Base-by-base conservation (phyloP, 2,329 filamentous ascomycete species). In the Cordyceps cicadae region DNA sequence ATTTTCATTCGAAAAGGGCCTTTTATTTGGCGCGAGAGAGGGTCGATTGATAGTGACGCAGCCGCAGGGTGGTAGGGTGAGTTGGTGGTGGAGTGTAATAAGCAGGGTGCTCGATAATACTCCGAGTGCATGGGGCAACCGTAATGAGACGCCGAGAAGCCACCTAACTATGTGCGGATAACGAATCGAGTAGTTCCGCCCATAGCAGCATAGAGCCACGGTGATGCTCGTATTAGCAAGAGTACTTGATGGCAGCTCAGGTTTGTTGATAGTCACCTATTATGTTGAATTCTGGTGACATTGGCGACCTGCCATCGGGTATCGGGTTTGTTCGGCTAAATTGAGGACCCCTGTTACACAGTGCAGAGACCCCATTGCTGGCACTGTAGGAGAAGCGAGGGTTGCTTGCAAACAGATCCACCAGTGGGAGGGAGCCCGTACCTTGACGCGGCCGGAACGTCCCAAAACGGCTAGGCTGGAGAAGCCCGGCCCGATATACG, bases 81-180 rank as follows among this genome's bases (percentile, higher is more conserved):
- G 29, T 19, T 37, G 17, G 45, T 32, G 34, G 54, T 50, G 54
- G 54, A 41, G 54, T 19, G 54, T 17, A 50, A 50, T 43, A 57
- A 50, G 34, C 34, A 50, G 49, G 21, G 48, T 14, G 17, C 26
- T 32, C 24, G 24, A 52, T 59, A 59, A 59, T 52, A 59, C 56
- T 59, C 56, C 56, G 56, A 59, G 56, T 52, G 24, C 48, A 34
- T 29, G 46, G 48, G 34, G 55, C 37, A 21, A 24, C 39, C 56
- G 43, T 26, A 46, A 5, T 46, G 26, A 11, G 15, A 32, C 26
- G 26, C 15, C 3, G 2, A 21, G 50, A 1, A 5, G 29, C 7
- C 8, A 21, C 12, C 9, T n/a, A n/a, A n/a, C n/a, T 34, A 32
- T 14, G 6, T 34, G n/a, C 14, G 6, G 24, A 17, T 17, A 49